Evolutionary conservation across 2,329 filamentous ascomycete species (phyloP).

Genomic region (Pseudogymnoascus sp.): DNA sequence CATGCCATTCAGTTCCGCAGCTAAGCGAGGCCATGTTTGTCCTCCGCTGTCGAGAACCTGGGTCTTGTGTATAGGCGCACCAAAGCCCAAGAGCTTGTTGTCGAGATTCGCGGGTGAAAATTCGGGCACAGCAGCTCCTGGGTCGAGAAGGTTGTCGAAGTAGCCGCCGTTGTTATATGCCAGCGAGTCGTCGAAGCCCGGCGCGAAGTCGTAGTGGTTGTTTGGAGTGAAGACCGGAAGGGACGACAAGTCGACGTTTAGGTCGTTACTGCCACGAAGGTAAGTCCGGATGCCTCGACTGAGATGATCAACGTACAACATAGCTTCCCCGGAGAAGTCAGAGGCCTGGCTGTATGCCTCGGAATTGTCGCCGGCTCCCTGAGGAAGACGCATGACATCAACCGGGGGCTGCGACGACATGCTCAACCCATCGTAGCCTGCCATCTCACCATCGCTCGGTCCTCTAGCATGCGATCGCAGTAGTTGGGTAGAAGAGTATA

Average conservation of each 20-base stretch:
- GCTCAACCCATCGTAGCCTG: constrained; percentile 7
- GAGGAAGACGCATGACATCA: background rate
- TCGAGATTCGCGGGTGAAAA: constrained; percentile 42
- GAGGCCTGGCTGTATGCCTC: background rate
- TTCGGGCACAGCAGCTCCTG: constrained; percentile 18
- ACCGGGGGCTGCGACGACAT: constrained; percentile 2
- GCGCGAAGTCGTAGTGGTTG: constrained; percentile 41
- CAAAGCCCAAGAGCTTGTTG: constrained; percentile 68
- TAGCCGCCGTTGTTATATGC: constrained; percentile 40
- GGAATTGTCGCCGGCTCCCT: background rate
- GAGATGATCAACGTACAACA: constrained; percentile 5
- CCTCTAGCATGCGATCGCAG: background rate
- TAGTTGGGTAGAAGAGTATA: background rate
- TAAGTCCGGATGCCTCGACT: background rate
- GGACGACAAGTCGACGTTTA: constrained; percentile 7
- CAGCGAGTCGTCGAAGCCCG: constrained; percentile 59
- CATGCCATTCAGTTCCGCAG: constrained; percentile 76
- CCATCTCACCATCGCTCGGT: constrained; percentile 8
- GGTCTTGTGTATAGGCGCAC: constrained; percentile 49
- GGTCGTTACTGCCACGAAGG: constrained; percentile 2
- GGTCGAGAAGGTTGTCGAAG: constrained; percentile 32
- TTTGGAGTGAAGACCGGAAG: background rate
- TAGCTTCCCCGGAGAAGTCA: background rate
- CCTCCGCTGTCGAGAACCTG: constrained; percentile 58
- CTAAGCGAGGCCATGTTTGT: constrained; percentile 56